These are phyloP conservation scores for Macaranga tanarius DNA, from an alignment of 441 rosid genomes.

Conservation along the genomic window DNA sequence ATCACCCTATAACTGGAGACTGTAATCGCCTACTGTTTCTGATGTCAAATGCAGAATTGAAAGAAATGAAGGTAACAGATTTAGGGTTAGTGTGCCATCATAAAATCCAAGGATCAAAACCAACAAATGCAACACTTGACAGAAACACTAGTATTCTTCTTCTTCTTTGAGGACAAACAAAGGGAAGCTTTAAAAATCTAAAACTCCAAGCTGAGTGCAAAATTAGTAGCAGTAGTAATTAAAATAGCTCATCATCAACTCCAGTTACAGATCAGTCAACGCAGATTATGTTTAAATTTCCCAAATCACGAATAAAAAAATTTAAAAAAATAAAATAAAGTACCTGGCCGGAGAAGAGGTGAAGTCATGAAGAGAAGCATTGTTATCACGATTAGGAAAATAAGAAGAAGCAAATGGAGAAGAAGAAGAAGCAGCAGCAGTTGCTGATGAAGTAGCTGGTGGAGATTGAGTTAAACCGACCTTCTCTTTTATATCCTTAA, in stretches of 20 bases:
- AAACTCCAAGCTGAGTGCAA: slow-evolving; percentile 2
- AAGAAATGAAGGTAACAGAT: too few species aligned
- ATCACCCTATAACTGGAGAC: too few species aligned
- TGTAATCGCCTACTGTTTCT: too few species aligned
- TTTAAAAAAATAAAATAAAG: slow-evolving; percentile 10
- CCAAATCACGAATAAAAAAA: neutral
- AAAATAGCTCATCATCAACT: slow-evolving; percentile 17
- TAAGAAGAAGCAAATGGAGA: slow-evolving; percentile 18
- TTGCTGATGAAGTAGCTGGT: slow-evolving; percentile 41
- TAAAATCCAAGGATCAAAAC: neutral
- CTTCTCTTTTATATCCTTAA: slow-evolving; percentile 96
- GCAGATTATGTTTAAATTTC: neutral
- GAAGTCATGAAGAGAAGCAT: slow-evolving; percentile 42
- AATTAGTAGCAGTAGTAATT: slow-evolving; percentile 11
- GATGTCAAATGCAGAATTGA: too few species aligned
- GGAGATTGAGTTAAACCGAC: slow-evolving; percentile 93
- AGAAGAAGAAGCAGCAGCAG: slow-evolving; percentile 39
- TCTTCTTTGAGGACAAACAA: neutral
- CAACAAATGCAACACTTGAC: neutral
- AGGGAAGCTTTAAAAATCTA: neutral
- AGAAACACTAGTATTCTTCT: neutral
- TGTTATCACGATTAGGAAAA: slow-evolving; percentile 36
- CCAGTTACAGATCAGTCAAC: slow-evolving; percentile 29
- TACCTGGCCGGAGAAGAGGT: slow-evolving; percentile 71
- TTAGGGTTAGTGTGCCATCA: too few species aligned